Evolutionary conservation across 2,329 filamentous ascomycete genomes (phyloP), one percentile per base, ranked within the genome.

Genomic region (Ophiobolus disseminans): DNA sequence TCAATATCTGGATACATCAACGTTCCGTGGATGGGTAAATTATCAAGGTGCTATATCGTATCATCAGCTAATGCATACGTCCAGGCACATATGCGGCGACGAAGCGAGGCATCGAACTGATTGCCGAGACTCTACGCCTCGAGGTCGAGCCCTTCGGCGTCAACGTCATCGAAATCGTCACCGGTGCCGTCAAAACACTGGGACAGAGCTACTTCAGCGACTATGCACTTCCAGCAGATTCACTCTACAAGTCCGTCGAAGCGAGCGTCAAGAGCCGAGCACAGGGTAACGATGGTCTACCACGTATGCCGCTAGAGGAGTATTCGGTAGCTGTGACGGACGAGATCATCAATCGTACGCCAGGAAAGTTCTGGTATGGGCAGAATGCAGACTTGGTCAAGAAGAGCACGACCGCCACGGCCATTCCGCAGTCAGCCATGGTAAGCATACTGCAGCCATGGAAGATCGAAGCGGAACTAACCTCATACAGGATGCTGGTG

Each of bases 41-140:
- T 26, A 6, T 26, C 23, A 6, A 7, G 6, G 7, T 6, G 23
- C 23, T 34, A 9, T 14, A n/a, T 14, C 30, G n/a, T 34, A 8
- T 14, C 5, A n/a, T 9, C 30, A 9, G 14, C 14, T n/a, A 34
- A 11, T 34, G n/a, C n/a, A n/a, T 34, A 5, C 6, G 6, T 14
- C 30, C 6, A 45, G 39, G 36, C 2, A 34, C 43, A 20, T 72
- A 73, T 55, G 56, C 65, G 7, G 69, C 70, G 5, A 69, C 67
- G 41, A 74, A 74, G 50, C 65, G 68, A 3, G 63, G 64, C 7
- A 62, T 68, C 1, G 65, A 72, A 41, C 64, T 64, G 55, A 54
- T 65, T 31, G 39, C 47, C 5, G 50, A 60, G 19, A 44, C 37
- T 20, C 40, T 61, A 21, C 52, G 58, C 17, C 41, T 59, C 14